Conservation (phyloP, 163 green algal genomes). For the Chlorella variabilis region DNA sequence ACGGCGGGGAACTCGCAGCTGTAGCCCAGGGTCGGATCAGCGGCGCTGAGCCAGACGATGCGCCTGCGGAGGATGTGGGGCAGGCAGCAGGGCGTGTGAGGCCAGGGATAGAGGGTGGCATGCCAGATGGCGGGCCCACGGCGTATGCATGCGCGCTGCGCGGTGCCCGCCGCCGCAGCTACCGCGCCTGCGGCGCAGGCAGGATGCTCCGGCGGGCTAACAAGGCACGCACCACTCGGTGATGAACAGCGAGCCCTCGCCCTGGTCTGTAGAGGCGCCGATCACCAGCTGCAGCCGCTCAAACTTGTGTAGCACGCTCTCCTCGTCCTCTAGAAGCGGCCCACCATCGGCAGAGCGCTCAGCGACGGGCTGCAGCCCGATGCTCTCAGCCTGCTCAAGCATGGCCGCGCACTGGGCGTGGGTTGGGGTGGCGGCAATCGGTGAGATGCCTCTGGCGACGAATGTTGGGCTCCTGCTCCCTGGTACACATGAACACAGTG, state of each 20-base stretch:
- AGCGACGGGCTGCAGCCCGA: slow-evolving; percentile 16
- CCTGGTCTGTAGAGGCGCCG: slow-evolving; percentile 6
- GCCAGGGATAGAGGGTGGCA: background rate
- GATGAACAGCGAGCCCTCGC: slow-evolving; percentile 37
- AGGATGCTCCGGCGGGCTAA: background rate
- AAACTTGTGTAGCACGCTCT: slow-evolving; percentile 39
- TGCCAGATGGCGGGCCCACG: too few species aligned
- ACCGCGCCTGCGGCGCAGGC: background rate
- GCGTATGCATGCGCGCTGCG: slow-evolving; percentile 3
- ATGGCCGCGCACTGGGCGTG: too few species aligned
- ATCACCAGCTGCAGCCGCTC: slow-evolving; percentile 38
- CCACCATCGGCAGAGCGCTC: background rate
- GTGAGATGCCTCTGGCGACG: too few species aligned
- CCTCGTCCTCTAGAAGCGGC: slow-evolving; percentile 38
- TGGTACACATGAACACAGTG: too few species aligned
- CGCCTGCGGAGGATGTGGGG: background rate
- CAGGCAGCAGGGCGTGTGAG: background rate
- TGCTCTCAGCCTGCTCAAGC: slow-evolving; percentile 16
- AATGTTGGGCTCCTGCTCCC: too few species aligned
- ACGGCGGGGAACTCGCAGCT: slow-evolving; percentile 29
- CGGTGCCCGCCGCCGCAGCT: background rate
- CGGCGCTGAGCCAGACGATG: slow-evolving; percentile 28
- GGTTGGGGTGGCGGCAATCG: too few species aligned
- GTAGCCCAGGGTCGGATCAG: background rate
- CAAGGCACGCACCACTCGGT: slow-evolving; percentile 33